A percentile compares a stretch with the other conserved stretches of the same genome.
Conservation (phyloP, 2,329 filamentous ascomycete species). For the Atkinsonella hypoxylon region DNA sequence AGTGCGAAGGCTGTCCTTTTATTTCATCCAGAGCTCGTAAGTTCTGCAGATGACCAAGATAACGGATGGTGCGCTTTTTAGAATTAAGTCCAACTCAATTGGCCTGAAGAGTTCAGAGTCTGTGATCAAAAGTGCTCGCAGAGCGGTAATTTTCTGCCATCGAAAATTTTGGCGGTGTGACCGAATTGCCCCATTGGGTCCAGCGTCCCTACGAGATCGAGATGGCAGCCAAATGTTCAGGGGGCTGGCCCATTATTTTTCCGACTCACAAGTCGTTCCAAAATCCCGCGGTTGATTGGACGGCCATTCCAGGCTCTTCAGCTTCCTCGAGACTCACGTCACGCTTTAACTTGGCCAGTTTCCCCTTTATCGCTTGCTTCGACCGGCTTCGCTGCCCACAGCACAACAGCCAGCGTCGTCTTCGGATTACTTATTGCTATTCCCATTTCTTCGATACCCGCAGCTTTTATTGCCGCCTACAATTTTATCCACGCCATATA, state of each 20-base stretch:
- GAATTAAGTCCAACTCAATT: background rate
- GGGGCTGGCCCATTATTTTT: slow-evolving; percentile 11
- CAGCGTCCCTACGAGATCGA: no score
- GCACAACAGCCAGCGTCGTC: slow-evolving; percentile 2
- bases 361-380: slow-evolving; percentile 8
- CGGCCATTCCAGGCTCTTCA: slow-evolving; percentile 13
- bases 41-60: background rate
- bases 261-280: slow-evolving; percentile 4
- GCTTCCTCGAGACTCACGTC: slow-evolving; percentile 1
- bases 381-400: background rate
- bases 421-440: slow-evolving; percentile 1
- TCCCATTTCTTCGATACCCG: slow-evolving; percentile 2
- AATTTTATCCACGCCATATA: background rate
- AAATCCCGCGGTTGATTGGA: slow-evolving; percentile 27
- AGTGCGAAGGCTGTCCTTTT: slow-evolving; percentile 6
- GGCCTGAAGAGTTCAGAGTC: background rate
- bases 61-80: background rate
- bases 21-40: background rate
- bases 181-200: slow-evolving; percentile 2
- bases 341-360: slow-evolving; percentile 7
- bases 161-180: slow-evolving; percentile 15
- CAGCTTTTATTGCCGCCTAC: background rate
- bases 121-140: background rate
- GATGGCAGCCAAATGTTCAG: no score
- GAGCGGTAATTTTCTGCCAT: slow-evolving; percentile 13